Base-by-base conservation (phyloP, 192 early-diverging fungal genomes). In the Coemansia sp. region DNA sequence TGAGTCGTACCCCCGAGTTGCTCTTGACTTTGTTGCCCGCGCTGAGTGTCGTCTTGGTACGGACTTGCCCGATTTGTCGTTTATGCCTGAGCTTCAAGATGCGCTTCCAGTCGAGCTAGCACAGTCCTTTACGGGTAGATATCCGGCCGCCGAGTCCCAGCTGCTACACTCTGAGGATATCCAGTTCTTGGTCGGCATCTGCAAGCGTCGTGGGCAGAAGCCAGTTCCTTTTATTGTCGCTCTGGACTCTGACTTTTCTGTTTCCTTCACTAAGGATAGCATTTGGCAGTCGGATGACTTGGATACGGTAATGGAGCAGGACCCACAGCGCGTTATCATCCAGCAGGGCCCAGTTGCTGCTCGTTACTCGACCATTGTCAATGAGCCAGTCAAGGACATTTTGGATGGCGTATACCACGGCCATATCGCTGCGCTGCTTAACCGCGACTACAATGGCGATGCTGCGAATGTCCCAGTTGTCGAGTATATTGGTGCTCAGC, bases 191-290 rank as follows among this genome's bases (percentile, higher is more conserved):
- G 66, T 81, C 55, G 68, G 71, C 52, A 55, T 76, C 55, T 76
- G 80, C 71, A 66, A 71, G 71, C 77, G 71, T 9, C 71, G 68
- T n/a, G 77, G 77, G 18, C 89, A 92, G 69, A 96, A 94, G 82
- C 94, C 94, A 16, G 90, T 94, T 11, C 92, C 96, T 37, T 98
- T 95, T 82, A 91, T 98, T 64, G 91, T 93, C 8, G 87, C 91
- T 16, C 77, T 98, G 30, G 94, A 96, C 73, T 89, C 91, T 56
- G 90, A 93, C 77, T 94, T 98, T 82, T 91, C 93, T 56, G 84
- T 89, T 47, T 93, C 93, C 90, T 90, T 96, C 79, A 92, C 90
- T 80, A 96, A 96, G 85, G 92, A 95, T 74, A 93, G 89, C 11
- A 79, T 92, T 27, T 96, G 94, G 94, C 92, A 94, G 74, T 89